Evolutionary conservation across 306 rosid genomes (phyloP), one percentile per base, ranked within the genome.

Genomic region (Fragaria ananassa): DNA sequence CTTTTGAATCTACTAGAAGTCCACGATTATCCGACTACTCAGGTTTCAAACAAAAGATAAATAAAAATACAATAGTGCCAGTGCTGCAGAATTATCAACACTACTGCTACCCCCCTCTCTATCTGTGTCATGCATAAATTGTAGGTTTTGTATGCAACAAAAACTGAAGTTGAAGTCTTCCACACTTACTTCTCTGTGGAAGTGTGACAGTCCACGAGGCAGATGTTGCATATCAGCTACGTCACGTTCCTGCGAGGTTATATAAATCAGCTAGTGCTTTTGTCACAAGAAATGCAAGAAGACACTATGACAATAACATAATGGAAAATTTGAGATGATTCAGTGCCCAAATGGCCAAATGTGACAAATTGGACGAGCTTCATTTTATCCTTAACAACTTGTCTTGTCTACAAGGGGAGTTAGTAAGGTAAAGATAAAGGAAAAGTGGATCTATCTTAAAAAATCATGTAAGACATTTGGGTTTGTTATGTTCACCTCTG

Each of bases 131-230:
- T 53, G 31, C 63, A 9, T 62, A 15, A 15, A 0, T 14, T 12
- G 13, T 31, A 23, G 10, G 6, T 72, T 61, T 34, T 27, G 58
- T 31, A 71, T 58, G 82, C 62, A 41, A 76, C 17, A 31, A 56
- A 69, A 54, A 77, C 50, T 61, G 74, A 83, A 68, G 62, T 85
- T 70, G 78, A 78, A 64, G 56, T 71, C 71, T 51, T 45, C 34
- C 64, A 61, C 76, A 93, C 79, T 56, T 70, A 70, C 93, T 78
- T 81, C 88, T 63, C 83, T 83, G 57, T 18, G 85, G 44, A 73
- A 72, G 29, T 27, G 34, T 46, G 74, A 41, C 44, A 42, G 70
- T 79, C 65, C 45, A 47, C 74, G 54, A 56, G 87, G 14, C 69
- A 41, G 25, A 75, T 74, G 45, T 25, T 41, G 81, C 72, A 66